Conservation (phyloP, 2,329 filamentous ascomycete genomes). For the Teratosphaeria nubilosa region DNA sequence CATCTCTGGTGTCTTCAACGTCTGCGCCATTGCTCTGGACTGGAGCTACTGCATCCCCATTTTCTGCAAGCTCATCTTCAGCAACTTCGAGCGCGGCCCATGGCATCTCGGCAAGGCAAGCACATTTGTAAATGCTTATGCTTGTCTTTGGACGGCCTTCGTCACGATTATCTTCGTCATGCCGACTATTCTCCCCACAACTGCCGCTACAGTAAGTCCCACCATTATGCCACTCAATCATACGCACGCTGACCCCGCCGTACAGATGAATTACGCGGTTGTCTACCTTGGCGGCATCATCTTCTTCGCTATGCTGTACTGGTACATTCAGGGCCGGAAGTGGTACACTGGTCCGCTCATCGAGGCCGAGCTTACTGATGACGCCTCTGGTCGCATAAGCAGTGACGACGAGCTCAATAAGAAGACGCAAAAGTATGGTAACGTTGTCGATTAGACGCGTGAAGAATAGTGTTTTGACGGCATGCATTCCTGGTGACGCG, state of each 20-base stretch:
- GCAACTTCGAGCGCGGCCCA: conserved; percentile 41
- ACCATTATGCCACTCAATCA: background rate
- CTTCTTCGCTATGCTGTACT: conserved; percentile 35
- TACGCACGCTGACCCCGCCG: background rate
- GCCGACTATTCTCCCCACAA: conserved; percentile 40
- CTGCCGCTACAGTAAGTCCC: conserved; percentile 32
- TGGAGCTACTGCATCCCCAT: conserved; percentile 50
- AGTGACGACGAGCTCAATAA: conserved; percentile 6
- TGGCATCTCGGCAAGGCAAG: conserved; percentile 41
- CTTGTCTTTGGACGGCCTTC: conserved; percentile 44
- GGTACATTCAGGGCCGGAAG: conserved; percentile 35
- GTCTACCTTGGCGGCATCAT: conserved; percentile 41
- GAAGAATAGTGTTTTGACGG: background rate
- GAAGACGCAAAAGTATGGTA: conserved; percentile 7
- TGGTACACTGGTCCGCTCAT: conserved; percentile 41
- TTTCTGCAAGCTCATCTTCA: conserved; percentile 41
- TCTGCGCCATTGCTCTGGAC: conserved; percentile 46
- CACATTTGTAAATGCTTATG: conserved; percentile 37
- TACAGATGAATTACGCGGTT: conserved; percentile 47
- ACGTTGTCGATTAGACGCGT: background rate
- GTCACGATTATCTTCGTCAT: conserved; percentile 46
- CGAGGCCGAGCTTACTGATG: conserved; percentile 20
- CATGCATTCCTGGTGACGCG: background rate
- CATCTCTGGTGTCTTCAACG: conserved; percentile 45
- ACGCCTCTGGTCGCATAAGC: conserved; percentile 9